A percentile compares a stretch with the other conserved stretches of the same genome.
Evolutionary conservation across 2,329 filamentous ascomycete genomes (phyloP).

Genomic region (Orbilia ellipsospora): DNA sequence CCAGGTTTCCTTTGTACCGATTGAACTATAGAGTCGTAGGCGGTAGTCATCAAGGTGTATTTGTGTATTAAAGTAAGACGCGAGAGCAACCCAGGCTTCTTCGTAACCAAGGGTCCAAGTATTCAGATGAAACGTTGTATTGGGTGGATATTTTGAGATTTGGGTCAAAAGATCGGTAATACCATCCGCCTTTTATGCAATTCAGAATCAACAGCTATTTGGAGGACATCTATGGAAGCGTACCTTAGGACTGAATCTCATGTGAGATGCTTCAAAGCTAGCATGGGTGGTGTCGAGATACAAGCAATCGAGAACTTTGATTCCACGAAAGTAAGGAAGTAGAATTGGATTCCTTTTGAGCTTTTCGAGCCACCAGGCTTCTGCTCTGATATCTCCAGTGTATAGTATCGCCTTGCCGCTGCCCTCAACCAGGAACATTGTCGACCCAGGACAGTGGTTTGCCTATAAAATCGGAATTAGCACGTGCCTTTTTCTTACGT

Average conservation of each 20-base stretch:
- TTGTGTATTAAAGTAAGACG: slow-evolving; percentile 74
- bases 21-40: slow-evolving; percentile 75
- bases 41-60: slow-evolving; percentile 89
- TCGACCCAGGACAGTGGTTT: slow-evolving; percentile 89
- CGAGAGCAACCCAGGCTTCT: slow-evolving; percentile 86
- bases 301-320: slow-evolving; percentile 78
- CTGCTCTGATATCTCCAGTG: slow-evolving; percentile 85
- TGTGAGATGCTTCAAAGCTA: slow-evolving; percentile 42
- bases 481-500: neutral
- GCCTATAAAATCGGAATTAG: slow-evolving; percentile 62
- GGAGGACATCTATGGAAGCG: neutral
- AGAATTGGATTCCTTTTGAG: slow-evolving; percentile 77
- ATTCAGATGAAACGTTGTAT: slow-evolving; percentile 84
- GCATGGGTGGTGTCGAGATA: slow-evolving; percentile 88
- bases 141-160: slow-evolving; percentile 73
- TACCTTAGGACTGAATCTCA: slow-evolving; percentile 67
- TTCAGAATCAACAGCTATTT: neutral
- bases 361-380: slow-evolving; percentile 84
- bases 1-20: slow-evolving; percentile 66
- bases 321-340: slow-evolving; percentile 76
- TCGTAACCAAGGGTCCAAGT: slow-evolving; percentile 96
- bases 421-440: slow-evolving; percentile 91
- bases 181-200: slow-evolving; percentile 72
- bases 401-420: slow-evolving; percentile 79
- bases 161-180: slow-evolving; percentile 78